These are phyloP conservation scores for Ceratocystis cubensis DNA, from an alignment of 2,329 filamentous ascomycete genomes.

Conservation along the genomic window DNA sequence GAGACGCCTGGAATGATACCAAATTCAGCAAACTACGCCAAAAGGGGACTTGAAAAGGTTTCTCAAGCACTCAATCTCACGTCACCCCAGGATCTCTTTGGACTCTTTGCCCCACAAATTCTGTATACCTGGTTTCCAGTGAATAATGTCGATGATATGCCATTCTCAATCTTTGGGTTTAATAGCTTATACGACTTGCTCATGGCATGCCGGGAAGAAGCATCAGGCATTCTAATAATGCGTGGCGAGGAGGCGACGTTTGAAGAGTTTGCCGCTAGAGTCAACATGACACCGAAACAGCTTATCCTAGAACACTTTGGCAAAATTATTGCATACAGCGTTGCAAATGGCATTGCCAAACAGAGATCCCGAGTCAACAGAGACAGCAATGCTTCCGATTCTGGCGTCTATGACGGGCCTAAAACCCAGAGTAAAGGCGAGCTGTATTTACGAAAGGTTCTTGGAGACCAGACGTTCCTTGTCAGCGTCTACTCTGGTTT, in stretches of 20 bases:
- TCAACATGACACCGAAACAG: conserved; percentile 42
- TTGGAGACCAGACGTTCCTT: conserved; percentile 55
- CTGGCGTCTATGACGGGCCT: background rate
- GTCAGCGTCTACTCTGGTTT: conserved; percentile 56
- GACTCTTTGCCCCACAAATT: conserved; percentile 75
- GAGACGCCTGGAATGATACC: conserved; percentile 69
- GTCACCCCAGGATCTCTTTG: conserved; percentile 60
- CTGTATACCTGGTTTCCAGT: conserved; percentile 78
- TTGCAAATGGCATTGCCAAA: conserved; percentile 43
- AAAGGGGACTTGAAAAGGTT: conserved; percentile 55
- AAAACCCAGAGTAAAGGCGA: conserved; percentile 17
- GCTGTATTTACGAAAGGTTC: conserved; percentile 32
- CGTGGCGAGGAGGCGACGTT: conserved; percentile 55
- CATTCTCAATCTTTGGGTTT: conserved; percentile 78
- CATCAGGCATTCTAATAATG: conserved; percentile 71
- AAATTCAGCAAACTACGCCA: conserved; percentile 55
- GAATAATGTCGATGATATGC: conserved; percentile 56
- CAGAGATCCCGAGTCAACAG: conserved; percentile 11
- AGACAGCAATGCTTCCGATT: background rate
- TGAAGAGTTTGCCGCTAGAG: conserved; percentile 43
- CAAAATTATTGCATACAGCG: conserved; percentile 69
- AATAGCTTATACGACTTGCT: conserved; percentile 54
- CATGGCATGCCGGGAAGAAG: conserved; percentile 58
- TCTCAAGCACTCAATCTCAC: conserved; percentile 51
- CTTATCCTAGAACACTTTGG: conserved; percentile 59